Percentiles rank a stretch among this genome's conserved stretches.
Evolutionary conservation across 2,329 filamentous ascomycete genomes (phyloP).

Genomic region (Tolypocladium ovalisporum): DNA sequence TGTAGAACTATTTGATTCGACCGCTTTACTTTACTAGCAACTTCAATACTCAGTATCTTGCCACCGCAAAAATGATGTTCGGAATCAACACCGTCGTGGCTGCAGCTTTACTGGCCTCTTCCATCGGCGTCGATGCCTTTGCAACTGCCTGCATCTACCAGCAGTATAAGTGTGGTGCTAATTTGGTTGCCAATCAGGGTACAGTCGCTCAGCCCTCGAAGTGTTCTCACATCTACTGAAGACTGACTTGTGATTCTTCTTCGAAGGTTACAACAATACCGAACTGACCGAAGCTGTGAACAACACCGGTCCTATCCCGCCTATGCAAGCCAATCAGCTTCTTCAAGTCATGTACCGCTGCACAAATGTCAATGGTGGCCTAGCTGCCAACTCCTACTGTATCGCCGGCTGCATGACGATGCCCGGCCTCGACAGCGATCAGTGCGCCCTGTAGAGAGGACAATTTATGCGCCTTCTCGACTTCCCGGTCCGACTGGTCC

Average conservation of each 20-base stretch:
- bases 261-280: neutral
- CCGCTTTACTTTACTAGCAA: neutral
- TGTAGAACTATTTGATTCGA: no score
- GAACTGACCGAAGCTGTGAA: neutral
- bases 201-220: neutral
- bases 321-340: neutral
- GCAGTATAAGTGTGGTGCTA: neutral
- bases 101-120: neutral
- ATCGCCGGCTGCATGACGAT: neutral
- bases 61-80: neutral
- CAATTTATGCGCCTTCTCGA: neutral
- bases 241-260: neutral
- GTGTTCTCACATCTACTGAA: no score
- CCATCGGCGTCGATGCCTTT: neutral
- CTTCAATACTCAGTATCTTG: neutral
- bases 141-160: neutral
- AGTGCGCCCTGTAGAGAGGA: neutral
- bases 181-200: neutral
- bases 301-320: neutral
- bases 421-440: neutral
- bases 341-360: neutral
- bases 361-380: neutral
- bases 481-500: neutral
- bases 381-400: neutral
- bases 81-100: neutral